A percentile compares a stretch with the other conserved stretches of the same genome.
Conservation (phyloP, 176 grass and related monocot species). For the Eremochloa ophiuroides region DNA sequence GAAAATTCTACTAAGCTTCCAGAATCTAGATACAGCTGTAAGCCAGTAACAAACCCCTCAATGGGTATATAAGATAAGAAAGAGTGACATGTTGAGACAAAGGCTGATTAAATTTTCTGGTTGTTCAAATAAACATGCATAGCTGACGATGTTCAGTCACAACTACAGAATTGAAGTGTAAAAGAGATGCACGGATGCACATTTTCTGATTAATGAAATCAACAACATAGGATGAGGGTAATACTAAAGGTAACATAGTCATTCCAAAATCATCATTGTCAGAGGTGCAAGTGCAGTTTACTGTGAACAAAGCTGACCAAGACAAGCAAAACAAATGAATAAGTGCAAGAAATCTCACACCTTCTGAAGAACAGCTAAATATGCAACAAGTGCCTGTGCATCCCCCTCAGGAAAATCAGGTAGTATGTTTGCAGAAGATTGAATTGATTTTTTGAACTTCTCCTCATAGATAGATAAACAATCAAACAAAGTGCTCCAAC, state of each 20-base stretch:
- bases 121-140: not conserved
- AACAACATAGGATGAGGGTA: not conserved
- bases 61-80: not conserved
- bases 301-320: not conserved
- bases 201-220: slow-evolving; percentile 2
- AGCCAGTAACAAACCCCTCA: not conserved
- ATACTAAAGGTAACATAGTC: not conserved
- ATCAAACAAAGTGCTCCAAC: slow-evolving; percentile 94
- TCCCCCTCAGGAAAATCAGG: slow-evolving; percentile 85
- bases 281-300: slow-evolving; percentile 9
- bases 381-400: slow-evolving; percentile 92
- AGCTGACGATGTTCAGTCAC: not conserved
- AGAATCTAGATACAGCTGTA: not conserved
- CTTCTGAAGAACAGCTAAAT: slow-evolving; percentile 88
- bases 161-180: not conserved
- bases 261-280: not conserved
- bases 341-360: slow-evolving; percentile 32
- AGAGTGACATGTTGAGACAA: not conserved
- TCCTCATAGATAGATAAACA: slow-evolving; percentile 94
- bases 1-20: not conserved
- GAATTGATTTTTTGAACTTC: slow-evolving; percentile 84
- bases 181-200: not conserved
- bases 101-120: not conserved
- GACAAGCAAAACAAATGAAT: slow-evolving; percentile 8
- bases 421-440: slow-evolving; percentile 72